Conservation (phyloP, 805 yeast genomes). For the Brettanomyces anomalus region DNA sequence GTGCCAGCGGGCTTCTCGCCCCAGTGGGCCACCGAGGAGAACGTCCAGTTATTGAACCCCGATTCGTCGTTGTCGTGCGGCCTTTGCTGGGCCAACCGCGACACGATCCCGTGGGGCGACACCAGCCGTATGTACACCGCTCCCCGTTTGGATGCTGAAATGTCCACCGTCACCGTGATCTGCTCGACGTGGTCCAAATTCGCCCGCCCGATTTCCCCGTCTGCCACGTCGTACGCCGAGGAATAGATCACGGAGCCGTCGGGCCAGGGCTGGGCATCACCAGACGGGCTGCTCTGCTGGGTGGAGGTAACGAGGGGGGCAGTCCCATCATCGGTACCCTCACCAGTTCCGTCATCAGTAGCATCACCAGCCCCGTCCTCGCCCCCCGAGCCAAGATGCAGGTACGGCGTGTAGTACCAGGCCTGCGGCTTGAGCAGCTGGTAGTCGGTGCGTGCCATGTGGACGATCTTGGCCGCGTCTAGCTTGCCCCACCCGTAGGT, state of each 20-base stretch:
- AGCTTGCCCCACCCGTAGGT: conserved; percentile 87
- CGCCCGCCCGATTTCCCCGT: conserved; percentile 39
- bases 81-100: conserved; percentile 67
- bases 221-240: conserved; percentile 32
- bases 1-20: conserved; percentile 74
- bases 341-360: neutral
- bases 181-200: conserved; percentile 77
- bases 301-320: no score
- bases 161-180: conserved; percentile 70
- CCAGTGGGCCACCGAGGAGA: conserved; percentile 98
- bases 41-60: conserved; percentile 80
- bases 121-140: conserved; percentile 50
- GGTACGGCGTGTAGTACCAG: conserved; percentile 51
- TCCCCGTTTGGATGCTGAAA: conserved; percentile 61
- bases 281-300: no score
- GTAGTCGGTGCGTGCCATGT: conserved; percentile 64
- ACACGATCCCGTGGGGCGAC: conserved; percentile 69
- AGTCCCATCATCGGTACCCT: neutral
- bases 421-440: conserved; percentile 82
- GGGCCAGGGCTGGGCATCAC: neutral
- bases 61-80: conserved; percentile 40
- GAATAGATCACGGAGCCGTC: neutral
- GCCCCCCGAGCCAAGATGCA: conserved; percentile 2
- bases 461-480: conserved; percentile 71
- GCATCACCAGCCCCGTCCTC: no score